Evolutionary conservation across 306 rosid species (phyloP).

Genomic region (Dryas drummondii): DNA sequence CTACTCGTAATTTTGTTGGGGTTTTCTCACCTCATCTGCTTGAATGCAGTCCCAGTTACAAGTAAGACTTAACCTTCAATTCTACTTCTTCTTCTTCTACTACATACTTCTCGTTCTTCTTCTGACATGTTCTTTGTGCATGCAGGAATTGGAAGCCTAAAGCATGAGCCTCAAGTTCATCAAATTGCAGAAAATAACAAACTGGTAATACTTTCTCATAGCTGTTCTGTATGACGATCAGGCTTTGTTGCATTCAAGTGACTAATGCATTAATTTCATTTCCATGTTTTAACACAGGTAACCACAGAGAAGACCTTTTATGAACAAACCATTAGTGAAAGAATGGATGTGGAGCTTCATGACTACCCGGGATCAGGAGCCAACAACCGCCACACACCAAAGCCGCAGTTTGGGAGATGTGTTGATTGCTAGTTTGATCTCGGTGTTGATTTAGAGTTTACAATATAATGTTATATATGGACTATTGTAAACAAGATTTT

Average conservation of each 20-base stretch:
- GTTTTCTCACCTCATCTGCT: slow-evolving; percentile 49
- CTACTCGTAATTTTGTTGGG: slow-evolving; percentile 54
- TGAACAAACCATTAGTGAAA: slow-evolving; percentile 33
- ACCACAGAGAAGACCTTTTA: slow-evolving; percentile 26
- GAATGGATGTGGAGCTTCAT: slow-evolving; percentile 68
- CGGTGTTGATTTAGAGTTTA: neutral
- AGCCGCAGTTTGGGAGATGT: slow-evolving; percentile 44
- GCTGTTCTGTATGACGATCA: no score
- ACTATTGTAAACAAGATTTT: slow-evolving; percentile 23
- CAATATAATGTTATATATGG: neutral
- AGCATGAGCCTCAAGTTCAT: slow-evolving; percentile 38
- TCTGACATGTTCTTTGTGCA: neutral
- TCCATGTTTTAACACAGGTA: slow-evolving; percentile 36
- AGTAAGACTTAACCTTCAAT: slow-evolving; percentile 34
- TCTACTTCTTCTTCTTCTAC: slow-evolving; percentile 12
- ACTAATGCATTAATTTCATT: neutral
- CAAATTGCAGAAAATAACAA: slow-evolving; percentile 35
- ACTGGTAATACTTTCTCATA: slow-evolving; percentile 25
- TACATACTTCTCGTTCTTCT: neutral
- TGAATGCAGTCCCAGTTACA: slow-evolving; percentile 71
- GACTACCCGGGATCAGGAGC: slow-evolving; percentile 83
- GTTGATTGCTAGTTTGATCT: slow-evolving; percentile 30
- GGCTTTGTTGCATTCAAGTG: neutral
- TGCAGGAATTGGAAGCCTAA: slow-evolving; percentile 64
- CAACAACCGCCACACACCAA: slow-evolving; percentile 90